A percentile compares a stretch with the other conserved stretches of the same genome.
phyloP scores from a whole-genome alignment of 2,329 filamentous ascomycete species.

The Arthrinium puccinioides region DNA sequence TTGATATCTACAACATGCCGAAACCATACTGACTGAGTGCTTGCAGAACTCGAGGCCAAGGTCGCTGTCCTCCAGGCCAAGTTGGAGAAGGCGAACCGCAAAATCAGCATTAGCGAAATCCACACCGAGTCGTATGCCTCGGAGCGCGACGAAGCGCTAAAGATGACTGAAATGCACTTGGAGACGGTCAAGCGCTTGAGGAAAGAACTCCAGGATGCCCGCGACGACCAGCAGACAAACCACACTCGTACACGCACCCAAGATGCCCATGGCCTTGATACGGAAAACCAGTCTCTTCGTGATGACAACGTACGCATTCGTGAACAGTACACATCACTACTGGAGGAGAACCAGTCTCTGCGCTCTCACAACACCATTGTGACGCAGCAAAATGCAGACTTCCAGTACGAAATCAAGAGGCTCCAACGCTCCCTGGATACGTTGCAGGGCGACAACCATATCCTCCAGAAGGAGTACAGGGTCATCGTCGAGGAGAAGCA shows the following conservation, averaged over 20 bases:
- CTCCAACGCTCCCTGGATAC: conserved; percentile 23
- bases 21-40: background rate
- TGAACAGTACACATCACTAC: conserved; percentile 34
- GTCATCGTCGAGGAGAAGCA: conserved; percentile 28
- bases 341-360: conserved; percentile 37
- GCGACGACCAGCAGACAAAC: conserved; percentile 28
- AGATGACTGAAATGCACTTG: conserved; percentile 46
- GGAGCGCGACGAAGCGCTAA: conserved; percentile 59
- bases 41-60: conserved; percentile 49
- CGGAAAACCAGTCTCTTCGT: conserved; percentile 33
- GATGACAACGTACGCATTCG: conserved; percentile 32
- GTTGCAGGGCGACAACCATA: conserved; percentile 33
- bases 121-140: conserved; percentile 54
- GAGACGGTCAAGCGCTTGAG: conserved; percentile 41
- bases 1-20: background rate
- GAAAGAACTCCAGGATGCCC: conserved; percentile 33
- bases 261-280: conserved; percentile 27
- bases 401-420: conserved; percentile 27
- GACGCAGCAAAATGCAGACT: conserved; percentile 34
- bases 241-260: conserved; percentile 10
- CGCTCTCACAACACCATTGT: conserved; percentile 32
- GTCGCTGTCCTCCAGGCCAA: conserved; percentile 41
- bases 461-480: conserved; percentile 24
- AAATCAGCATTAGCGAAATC: conserved; percentile 54
- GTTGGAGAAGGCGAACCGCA: conserved; percentile 55